Evolutionary conservation across 306 rosid species (phyloP), one percentile per base, ranked within the genome.

Genomic region (Rubus parviflorus): DNA sequence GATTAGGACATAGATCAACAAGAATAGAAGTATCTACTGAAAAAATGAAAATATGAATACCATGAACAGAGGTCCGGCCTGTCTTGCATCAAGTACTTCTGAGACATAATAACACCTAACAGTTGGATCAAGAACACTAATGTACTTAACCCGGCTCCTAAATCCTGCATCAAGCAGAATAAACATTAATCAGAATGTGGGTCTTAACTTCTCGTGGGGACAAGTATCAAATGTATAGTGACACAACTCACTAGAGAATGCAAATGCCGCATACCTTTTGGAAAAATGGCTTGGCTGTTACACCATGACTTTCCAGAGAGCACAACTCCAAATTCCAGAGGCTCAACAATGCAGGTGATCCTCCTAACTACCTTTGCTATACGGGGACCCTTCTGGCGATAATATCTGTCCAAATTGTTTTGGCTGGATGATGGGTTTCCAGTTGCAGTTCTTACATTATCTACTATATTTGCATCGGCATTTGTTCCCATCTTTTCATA

Each of bases 291-390:
- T 86, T 74, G 94, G 87, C 89, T 86, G 88, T 84, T 96, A 68
- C 98, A 92, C 99, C 99, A 96, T 56, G 88, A 84, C 88, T 88
- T 92, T 84, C 97, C 91, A 81, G 98, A 84, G 79, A 96, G 85
- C 83, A 96, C 93, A 16, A 81, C 84, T 73, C 99, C 99, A 86
- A 83, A 89, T 74, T 91, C 97, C 69, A 95, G 83, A 80, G 96
- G 97, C 81, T 96, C 99, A 17, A 96, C 99, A 79, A 85, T 86
- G 87, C 99, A 92, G 87, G 90, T 92, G 86, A 96, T 91, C 65
- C 97, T 89, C 78, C 99, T 86, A 37, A 96, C 97, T 60, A 95
- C 94, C 90, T 92, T 95, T 43, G 99, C 99, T 73, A 96, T 92
- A 14, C 99, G 97, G 72, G 98, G 99, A 80, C 98, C 99, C 87